Evolutionary conservation across 371 early-diverging fungal species (phyloP).

Genomic region (Circinella umbellata): DNA sequence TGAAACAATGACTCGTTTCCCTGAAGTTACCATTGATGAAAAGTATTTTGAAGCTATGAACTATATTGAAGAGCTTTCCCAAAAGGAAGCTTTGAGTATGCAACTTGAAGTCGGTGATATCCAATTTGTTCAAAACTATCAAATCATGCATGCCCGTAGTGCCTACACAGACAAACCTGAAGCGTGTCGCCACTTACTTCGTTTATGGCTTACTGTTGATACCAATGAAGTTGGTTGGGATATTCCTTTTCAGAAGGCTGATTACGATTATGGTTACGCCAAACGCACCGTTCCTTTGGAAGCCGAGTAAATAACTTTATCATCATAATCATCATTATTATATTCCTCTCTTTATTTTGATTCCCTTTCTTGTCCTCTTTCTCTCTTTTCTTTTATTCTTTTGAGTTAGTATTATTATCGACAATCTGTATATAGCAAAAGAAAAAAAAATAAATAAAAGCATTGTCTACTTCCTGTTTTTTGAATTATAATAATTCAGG

Average conservation of each 20-base stretch:
- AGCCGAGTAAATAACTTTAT: constrained; percentile 35
- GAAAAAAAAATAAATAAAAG: too few relatives aligned
- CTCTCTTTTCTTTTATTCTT: not conserved
- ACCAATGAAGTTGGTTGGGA: constrained; percentile 40
- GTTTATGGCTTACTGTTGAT: constrained; percentile 45
- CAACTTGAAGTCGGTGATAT: constrained; percentile 46
- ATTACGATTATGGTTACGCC: constrained; percentile 34
- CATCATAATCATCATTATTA: not conserved
- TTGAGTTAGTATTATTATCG: too few relatives aligned
- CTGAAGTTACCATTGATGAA: constrained; percentile 30
- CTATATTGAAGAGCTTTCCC: constrained; percentile 44
- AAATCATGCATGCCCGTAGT: constrained; percentile 49
- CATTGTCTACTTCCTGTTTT: too few relatives aligned
- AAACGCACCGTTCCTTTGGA: constrained; percentile 40
- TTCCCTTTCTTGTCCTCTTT: not conserved
- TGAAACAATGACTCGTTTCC: constrained; percentile 47
- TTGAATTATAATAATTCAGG: too few relatives aligned
- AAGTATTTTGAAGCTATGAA: constrained; percentile 45
- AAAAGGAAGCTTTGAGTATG: constrained; percentile 50
- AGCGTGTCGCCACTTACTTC: constrained; percentile 39
- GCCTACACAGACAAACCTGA: constrained; percentile 41
- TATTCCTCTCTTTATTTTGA: not conserved
- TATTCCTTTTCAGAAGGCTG: constrained; percentile 39
- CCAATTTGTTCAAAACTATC: constrained; percentile 49
- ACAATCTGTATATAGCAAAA: too few relatives aligned